Conservation (phyloP, 2,329 filamentous ascomycete genomes). For the Penicillium concentricum region DNA sequence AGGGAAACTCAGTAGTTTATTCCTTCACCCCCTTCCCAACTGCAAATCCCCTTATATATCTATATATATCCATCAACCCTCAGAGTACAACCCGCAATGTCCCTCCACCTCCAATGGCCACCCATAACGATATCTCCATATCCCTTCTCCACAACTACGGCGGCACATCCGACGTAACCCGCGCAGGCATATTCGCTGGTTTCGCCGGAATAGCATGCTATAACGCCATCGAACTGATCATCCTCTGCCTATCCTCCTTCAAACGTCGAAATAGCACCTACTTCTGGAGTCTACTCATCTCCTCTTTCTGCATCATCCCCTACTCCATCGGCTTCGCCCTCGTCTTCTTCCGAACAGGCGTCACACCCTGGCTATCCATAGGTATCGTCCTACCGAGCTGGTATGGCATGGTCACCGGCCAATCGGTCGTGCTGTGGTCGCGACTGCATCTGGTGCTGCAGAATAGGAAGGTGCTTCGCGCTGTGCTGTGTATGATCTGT, state of each 20-base stretch:
- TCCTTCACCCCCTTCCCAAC: background rate
- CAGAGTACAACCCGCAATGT: slow-evolving; percentile 14
- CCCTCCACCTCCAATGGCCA: slow-evolving; percentile 16
- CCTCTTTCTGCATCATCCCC: slow-evolving; percentile 41
- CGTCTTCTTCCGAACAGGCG: slow-evolving; percentile 39
- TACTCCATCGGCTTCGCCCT: slow-evolving; percentile 45
- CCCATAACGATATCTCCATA: background rate
- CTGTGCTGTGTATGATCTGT: slow-evolving; percentile 46
- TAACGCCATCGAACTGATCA: slow-evolving; percentile 25
- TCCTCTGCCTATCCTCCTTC: slow-evolving; percentile 48
- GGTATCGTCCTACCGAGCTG: slow-evolving; percentile 42
- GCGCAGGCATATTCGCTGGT: slow-evolving; percentile 17
- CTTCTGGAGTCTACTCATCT: slow-evolving; percentile 48
- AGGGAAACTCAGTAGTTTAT: background rate
- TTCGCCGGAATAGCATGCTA: slow-evolving; percentile 25
- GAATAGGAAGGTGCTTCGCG: slow-evolving; percentile 34
- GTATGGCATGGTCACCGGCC: slow-evolving; percentile 46
- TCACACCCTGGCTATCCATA: slow-evolving; percentile 34
- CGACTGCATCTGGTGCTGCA: slow-evolving; percentile 46
- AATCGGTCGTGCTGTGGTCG: slow-evolving; percentile 49
- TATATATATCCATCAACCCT: too few relatives aligned
- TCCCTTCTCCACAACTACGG: slow-evolving; percentile 6
- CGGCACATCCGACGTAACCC: background rate
- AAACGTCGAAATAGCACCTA: slow-evolving; percentile 44
- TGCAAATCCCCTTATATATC: background rate